Evolutionary conservation across 305 asterid species (phyloP).

Genomic region (Rubia occidens): DNA sequence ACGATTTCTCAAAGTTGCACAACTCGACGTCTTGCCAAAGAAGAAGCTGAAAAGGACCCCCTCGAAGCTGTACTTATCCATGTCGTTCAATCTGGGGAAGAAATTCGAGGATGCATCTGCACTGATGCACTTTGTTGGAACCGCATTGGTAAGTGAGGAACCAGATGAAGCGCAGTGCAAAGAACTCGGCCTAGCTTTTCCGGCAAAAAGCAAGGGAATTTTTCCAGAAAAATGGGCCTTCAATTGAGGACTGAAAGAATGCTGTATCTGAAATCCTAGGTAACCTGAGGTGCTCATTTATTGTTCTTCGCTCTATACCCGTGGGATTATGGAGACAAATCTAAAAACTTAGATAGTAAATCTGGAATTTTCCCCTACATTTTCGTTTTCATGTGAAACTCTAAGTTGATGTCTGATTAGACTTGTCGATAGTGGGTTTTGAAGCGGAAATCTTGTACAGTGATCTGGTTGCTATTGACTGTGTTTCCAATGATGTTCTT

Average conservation of each 20-base stretch:
- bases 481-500: neutral
- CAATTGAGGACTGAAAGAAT: neutral
- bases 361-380: neutral
- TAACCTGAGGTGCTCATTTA: neutral
- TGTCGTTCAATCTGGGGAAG: conserved; percentile 48
- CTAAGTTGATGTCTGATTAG: neutral
- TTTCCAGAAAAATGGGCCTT: conserved; percentile 37
- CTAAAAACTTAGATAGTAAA: neutral
- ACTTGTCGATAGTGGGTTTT: neutral
- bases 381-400: neutral
- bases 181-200: conserved; percentile 48
- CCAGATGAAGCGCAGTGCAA: conserved; percentile 73
- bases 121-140: conserved; percentile 55
- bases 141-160: conserved; percentile 44
- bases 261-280: neutral
- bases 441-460: neutral
- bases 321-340: neutral
- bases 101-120: conserved; percentile 84
- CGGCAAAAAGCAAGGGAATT: conserved; percentile 27
- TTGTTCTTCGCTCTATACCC: neutral
- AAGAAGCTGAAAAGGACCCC: conserved; percentile 36
- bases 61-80: conserved; percentile 49
- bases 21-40: conserved; percentile 33
- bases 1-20: conserved; percentile 58
- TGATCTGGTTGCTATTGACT: neutral